Percentiles rank a stretch among this genome's conserved stretches.
Evolutionary conservation across 1,284 basidiomycete genomes (phyloP).

Genomic region (Macrocystidia cucumis): DNA sequence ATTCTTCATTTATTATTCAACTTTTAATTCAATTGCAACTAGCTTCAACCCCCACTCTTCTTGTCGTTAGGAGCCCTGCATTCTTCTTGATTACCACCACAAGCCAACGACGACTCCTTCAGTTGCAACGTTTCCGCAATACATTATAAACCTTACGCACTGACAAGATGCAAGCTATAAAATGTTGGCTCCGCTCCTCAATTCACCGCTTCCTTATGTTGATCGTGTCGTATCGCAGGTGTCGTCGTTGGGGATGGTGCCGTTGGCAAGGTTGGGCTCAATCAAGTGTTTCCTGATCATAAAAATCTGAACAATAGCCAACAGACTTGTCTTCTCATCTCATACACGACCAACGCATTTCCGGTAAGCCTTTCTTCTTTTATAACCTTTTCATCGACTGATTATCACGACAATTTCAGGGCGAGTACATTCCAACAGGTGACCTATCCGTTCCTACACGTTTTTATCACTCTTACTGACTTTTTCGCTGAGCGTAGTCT

Average conservation of each 20-base stretch:
- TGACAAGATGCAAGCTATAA: slow-evolving; percentile 60
- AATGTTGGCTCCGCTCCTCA: slow-evolving; percentile 36
- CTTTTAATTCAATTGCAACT: no score
- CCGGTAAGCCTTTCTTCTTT: slow-evolving; percentile 51
- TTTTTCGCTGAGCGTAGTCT: slow-evolving; percentile 42
- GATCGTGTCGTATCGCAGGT: slow-evolving; percentile 43
- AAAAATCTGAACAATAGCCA: not conserved
- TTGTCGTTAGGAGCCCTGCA: no score
- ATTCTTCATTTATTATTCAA: no score
- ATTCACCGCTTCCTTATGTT: slow-evolving; percentile 12
- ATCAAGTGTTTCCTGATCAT: slow-evolving; percentile 4
- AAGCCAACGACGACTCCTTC: no score
- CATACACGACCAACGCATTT: slow-evolving; percentile 95
- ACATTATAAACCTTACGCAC: slow-evolving; percentile 11
- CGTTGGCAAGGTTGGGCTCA: slow-evolving; percentile 84
- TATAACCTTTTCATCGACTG: slow-evolving; percentile 4
- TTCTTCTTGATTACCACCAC: no score
- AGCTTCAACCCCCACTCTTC: no score
- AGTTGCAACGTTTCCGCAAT: slow-evolving; percentile 11
- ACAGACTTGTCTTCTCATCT: slow-evolving; percentile 94
- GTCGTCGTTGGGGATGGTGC: slow-evolving; percentile 99
- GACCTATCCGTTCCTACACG: slow-evolving; percentile 11
- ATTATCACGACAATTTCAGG: slow-evolving; percentile 33
- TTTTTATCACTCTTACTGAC: not conserved
- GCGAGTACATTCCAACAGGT: slow-evolving; percentile 97